Conservation (phyloP, 768 basidiomycete genomes). For the Phaeotremella fagi region DNA sequence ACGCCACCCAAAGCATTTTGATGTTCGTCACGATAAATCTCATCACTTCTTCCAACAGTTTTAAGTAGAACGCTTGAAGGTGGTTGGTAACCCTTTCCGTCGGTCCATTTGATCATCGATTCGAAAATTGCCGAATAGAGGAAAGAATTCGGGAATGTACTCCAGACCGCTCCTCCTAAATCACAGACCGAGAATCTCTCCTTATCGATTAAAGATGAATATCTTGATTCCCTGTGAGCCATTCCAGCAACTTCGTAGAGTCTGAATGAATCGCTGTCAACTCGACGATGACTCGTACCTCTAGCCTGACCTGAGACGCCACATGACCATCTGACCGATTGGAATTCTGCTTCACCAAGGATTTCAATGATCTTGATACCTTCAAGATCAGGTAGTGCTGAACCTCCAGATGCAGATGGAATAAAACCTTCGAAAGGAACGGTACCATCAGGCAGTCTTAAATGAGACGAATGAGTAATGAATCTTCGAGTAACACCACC, state of each 20-base stretch:
- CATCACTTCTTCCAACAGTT: neutral
- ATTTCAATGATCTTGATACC: constrained; percentile 2
- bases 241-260: constrained; percentile 6
- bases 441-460: neutral
- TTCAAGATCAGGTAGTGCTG: neutral
- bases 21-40: neutral
- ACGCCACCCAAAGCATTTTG: constrained; percentile 1
- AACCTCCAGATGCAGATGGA: neutral
- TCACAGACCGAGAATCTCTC: constrained; percentile 1
- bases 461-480: constrained; percentile 5
- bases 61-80: neutral
- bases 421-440: constrained; percentile 4
- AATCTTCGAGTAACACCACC: constrained; percentile 4
- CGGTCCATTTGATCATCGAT: constrained; percentile 1
- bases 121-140: constrained; percentile 4
- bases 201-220: neutral
- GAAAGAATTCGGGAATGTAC: constrained; percentile 7
- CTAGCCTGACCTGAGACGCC: constrained; percentile 5
- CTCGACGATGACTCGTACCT: neutral
- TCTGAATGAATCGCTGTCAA: constrained; percentile 3
- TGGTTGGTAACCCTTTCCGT: neutral
- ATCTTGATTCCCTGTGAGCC: constrained; percentile 4
- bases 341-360: constrained; percentile 5
- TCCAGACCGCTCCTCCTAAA: neutral
- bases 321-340: constrained; percentile 5